Percentiles rank a stretch among this genome's conserved stretches.
Conservation (phyloP, 176 grass and related monocot genomes). For the Phoenix roebelenii region DNA sequence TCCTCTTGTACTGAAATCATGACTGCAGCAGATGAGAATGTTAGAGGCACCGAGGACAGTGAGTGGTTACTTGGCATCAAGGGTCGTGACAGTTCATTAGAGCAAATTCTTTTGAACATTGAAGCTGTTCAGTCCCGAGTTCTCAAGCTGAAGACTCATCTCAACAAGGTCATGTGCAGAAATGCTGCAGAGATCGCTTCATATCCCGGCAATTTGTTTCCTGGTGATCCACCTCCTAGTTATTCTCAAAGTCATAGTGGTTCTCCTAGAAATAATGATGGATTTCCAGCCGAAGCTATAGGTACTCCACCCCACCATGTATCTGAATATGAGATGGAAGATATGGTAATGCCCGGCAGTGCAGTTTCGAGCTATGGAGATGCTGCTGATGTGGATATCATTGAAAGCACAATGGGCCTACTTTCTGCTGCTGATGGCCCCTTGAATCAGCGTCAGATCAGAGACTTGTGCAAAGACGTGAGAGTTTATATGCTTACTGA, state of each 20-base stretch:
- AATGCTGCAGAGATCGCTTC: conserved; percentile 31
- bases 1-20: not conserved
- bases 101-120: conserved; percentile 77
- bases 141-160: conserved; percentile 42
- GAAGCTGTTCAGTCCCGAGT: conserved; percentile 57
- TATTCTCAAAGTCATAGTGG: conserved; percentile 51
- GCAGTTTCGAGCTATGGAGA: conserved; percentile 82
- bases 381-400: conserved; percentile 73
- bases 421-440: conserved; percentile 45
- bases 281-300: not conserved
- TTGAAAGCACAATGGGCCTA: conserved; percentile 55
- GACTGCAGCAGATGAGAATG: conserved; percentile 49
- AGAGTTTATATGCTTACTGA: not conserved
- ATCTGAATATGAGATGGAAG: conserved; percentile 64
- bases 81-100: conserved; percentile 40
- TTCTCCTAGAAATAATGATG: conserved; percentile 47
- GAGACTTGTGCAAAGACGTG: conserved; percentile 50
- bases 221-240: conserved; percentile 11
- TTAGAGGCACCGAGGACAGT: conserved; percentile 54
- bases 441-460: conserved; percentile 37
- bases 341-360: conserved; percentile 59
- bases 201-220: conserved; percentile 20
- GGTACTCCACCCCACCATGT: conserved; percentile 27
- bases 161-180: conserved; percentile 43
- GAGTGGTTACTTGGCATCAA: conserved; percentile 69